These are phyloP conservation scores for Sclerotinia subarctica DNA, from an alignment of 2,329 filamentous ascomycete genomes.

Conservation along the genomic window DNA sequence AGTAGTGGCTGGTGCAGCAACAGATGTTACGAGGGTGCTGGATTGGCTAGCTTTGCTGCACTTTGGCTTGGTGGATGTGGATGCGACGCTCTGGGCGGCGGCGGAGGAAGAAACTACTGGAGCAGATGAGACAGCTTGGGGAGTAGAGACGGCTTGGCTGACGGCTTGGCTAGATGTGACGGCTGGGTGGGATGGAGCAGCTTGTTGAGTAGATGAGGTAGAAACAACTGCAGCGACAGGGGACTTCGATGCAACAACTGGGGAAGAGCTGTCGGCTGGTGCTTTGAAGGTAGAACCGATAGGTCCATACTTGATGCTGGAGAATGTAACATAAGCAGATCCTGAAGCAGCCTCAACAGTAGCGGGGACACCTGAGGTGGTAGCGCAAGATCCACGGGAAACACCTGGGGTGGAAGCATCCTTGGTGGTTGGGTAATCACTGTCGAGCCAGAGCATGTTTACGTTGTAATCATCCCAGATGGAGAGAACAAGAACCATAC, in stretches of 20 bases:
- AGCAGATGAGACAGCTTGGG: background rate
- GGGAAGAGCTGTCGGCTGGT: background rate
- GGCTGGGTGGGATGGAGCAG: background rate
- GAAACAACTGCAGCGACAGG: background rate
- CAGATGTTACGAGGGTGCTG: background rate
- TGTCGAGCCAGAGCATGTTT: constrained; percentile 68
- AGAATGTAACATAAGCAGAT: constrained; percentile 51
- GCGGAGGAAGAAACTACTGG: background rate
- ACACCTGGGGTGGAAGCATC: background rate
- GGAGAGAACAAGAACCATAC: constrained; percentile 61
- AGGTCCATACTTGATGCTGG: constrained; percentile 58
- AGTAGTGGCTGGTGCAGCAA: background rate
- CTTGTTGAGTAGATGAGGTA: no score
- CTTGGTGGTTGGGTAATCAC: constrained; percentile 32
- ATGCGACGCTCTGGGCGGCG: background rate
- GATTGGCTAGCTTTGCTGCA: background rate
- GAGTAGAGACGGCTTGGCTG: background rate
- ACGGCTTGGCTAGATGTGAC: background rate
- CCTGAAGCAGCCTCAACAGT: constrained; percentile 48
- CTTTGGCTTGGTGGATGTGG: constrained; percentile 7
- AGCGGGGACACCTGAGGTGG: constrained; percentile 50
- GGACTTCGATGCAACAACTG: background rate
- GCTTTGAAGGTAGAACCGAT: constrained; percentile 49
- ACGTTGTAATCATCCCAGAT: constrained; percentile 54
- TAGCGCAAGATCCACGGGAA: constrained; percentile 52